These are phyloP conservation scores for Silene latifolia DNA, from an alignment of 148 eudicot species.

Conservation along the genomic window DNA sequence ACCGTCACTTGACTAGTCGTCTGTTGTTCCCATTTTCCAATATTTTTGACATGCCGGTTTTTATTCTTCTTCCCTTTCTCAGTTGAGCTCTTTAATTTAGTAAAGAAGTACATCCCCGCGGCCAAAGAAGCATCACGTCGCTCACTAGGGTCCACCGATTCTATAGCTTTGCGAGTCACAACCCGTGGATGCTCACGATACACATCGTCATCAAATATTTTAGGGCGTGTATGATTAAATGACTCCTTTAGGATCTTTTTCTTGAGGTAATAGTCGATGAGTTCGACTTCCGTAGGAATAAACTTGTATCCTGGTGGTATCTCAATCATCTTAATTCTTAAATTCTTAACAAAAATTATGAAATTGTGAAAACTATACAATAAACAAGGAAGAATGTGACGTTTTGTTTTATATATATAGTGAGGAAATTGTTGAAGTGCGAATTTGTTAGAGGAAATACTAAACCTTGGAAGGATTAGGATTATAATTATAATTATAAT, in stretches of 20 bases:
- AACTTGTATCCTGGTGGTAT: not conserved
- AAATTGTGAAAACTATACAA: not conserved
- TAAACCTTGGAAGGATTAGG: not conserved
- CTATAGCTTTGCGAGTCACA: not conserved
- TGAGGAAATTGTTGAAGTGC: not conserved
- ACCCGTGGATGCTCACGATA: conserved; percentile 7
- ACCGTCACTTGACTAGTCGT: not conserved
- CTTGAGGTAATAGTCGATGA: not conserved
- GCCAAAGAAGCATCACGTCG: not conserved
- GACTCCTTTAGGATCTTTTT: not conserved
- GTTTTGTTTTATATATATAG: too few species aligned
- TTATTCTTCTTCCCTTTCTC: not conserved
- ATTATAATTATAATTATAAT: too few species aligned
- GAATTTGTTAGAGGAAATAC: not conserved
- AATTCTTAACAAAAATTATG: not conserved
- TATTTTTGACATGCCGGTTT: not conserved
- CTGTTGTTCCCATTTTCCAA: not conserved
- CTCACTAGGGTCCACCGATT: not conserved
- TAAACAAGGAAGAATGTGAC: not conserved
- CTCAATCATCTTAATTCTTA: not conserved
- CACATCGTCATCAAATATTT: not conserved
- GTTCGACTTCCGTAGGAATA: not conserved
- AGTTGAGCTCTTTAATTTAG: not conserved
- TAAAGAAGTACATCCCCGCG: conserved; percentile 1
- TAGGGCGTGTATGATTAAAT: not conserved